Conservation (phyloP, 768 basidiomycete species). For the Gymnopilus dilepis region DNA sequence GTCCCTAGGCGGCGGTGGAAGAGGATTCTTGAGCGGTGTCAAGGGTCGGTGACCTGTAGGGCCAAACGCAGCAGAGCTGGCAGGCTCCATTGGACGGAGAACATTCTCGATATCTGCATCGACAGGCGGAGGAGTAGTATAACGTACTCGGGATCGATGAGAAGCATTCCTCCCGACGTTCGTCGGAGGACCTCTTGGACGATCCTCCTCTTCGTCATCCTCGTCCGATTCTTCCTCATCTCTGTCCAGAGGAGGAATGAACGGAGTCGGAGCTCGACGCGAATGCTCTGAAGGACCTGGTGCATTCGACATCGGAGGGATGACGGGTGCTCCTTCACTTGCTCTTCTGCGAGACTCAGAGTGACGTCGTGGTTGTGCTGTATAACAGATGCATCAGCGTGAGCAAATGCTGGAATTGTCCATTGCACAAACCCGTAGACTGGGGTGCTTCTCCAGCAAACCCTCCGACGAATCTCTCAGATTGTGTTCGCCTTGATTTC, state of each 20-base stretch:
- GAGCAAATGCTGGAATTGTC: background rate
- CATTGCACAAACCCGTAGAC: conserved; percentile 20
- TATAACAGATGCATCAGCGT: background rate
- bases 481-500: conserved; percentile 24
- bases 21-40: conserved; percentile 52
- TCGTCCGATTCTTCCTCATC: conserved; percentile 23
- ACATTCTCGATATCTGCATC: conserved; percentile 32
- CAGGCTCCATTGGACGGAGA: conserved; percentile 37
- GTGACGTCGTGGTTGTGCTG: conserved; percentile 7
- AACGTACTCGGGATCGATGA: conserved; percentile 21
- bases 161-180: conserved; percentile 10
- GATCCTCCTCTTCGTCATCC: conserved; percentile 27
- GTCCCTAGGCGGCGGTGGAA: conserved; percentile 67
- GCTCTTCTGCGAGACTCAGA: conserved; percentile 6
- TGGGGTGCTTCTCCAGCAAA: conserved; percentile 23
- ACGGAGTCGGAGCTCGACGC: conserved; percentile 35
- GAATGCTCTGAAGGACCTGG: background rate
- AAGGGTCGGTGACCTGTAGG: conserved; percentile 31
- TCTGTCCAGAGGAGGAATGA: conserved; percentile 23
- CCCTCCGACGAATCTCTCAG: conserved; percentile 33
- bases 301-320: background rate
- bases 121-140: conserved; percentile 24
- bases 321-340: conserved; percentile 6
- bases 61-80: conserved; percentile 34
- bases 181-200: conserved; percentile 18